Conservation (phyloP, 192 early-diverging fungal species). For the Coemansia sp. region DNA sequence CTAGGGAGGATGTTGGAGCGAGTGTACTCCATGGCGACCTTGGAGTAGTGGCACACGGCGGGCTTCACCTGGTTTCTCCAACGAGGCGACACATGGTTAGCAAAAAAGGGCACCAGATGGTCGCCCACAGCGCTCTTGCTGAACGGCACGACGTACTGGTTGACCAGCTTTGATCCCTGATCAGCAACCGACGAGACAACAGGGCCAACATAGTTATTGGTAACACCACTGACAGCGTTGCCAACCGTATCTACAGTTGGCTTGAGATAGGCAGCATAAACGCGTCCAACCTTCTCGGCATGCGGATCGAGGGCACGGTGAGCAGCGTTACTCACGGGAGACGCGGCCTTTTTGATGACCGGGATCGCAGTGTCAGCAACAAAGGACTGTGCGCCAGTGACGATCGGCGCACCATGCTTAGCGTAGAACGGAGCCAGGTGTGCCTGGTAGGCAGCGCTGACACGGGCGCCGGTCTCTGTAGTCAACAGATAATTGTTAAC, state of each 20-base stretch:
- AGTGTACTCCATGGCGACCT: slow-evolving; percentile 27
- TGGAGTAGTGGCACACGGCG: slow-evolving; percentile 22
- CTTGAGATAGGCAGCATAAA: slow-evolving; percentile 19
- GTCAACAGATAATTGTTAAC: slow-evolving; percentile 13
- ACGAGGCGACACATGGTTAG: slow-evolving; percentile 28
- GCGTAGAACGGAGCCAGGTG: slow-evolving; percentile 48
- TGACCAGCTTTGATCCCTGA: not conserved
- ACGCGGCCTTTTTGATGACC: slow-evolving; percentile 10
- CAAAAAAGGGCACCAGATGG: slow-evolving; percentile 33
- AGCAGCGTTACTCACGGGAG: slow-evolving; percentile 21
- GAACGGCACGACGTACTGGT: slow-evolving; percentile 27
- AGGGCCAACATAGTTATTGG: slow-evolving; percentile 14
- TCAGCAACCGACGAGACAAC: not conserved
- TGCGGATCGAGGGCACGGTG: slow-evolving; percentile 21
- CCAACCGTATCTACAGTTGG: slow-evolving; percentile 20
- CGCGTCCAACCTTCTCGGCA: slow-evolving; percentile 4
- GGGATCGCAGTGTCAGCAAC: slow-evolving; percentile 22
- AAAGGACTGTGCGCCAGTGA: slow-evolving; percentile 10
- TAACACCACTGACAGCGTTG: slow-evolving; percentile 1
- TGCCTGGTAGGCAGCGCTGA: slow-evolving; percentile 40
- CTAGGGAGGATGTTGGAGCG: slow-evolving; percentile 29
- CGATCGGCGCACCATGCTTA: slow-evolving; percentile 29
- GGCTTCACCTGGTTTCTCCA: slow-evolving; percentile 43
- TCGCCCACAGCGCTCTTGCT: slow-evolving; percentile 18
- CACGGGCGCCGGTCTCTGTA: slow-evolving; percentile 42